Evolutionary conservation across 208 protist genomes (phyloP).

Genomic region (Leptomonas pyrrhocoris): DNA sequence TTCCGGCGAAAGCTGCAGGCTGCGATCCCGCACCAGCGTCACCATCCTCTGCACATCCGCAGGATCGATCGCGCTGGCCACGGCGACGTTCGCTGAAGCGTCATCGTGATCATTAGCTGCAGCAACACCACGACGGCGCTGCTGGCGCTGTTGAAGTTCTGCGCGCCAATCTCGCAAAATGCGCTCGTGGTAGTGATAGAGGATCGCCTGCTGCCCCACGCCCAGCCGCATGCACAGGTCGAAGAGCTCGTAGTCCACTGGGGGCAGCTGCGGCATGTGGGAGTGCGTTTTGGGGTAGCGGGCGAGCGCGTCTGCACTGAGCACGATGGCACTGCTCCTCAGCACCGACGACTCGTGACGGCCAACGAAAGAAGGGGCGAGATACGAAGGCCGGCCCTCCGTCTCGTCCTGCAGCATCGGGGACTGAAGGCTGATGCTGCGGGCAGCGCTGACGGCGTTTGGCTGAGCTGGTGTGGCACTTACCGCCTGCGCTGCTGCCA

Average conservation of each 20-base stretch:
- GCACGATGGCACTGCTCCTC: constrained; percentile 23
- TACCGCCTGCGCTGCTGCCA: constrained; percentile 8
- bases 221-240: constrained; percentile 71
- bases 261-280: constrained; percentile 57
- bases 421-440: constrained; percentile 47
- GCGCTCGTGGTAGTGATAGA: constrained; percentile 79
- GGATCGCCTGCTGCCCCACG: constrained; percentile 41
- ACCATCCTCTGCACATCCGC: constrained; percentile 67
- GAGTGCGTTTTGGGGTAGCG: constrained; percentile 59
- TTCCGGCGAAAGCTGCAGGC: constrained; percentile 76
- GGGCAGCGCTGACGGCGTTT: constrained; percentile 14
- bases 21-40: constrained; percentile 65
- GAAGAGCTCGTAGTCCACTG: constrained; percentile 86
- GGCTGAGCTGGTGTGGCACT: constrained; percentile 27
- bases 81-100: background rate
- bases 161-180: constrained; percentile 72
- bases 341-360: constrained; percentile 47
- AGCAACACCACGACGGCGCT: background rate
- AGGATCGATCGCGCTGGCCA: constrained; percentile 8
- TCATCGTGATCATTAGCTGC: background rate
- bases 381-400: constrained; percentile 47
- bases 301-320: constrained; percentile 70
- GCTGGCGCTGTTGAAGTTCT: constrained; percentile 41
- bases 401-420: constrained; percentile 64
- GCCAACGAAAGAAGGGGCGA: constrained; percentile 64